These are phyloP conservation scores for Clitopilus passeckerianus DNA, from an alignment of 768 basidiomycete genomes.

Conservation along the genomic window DNA sequence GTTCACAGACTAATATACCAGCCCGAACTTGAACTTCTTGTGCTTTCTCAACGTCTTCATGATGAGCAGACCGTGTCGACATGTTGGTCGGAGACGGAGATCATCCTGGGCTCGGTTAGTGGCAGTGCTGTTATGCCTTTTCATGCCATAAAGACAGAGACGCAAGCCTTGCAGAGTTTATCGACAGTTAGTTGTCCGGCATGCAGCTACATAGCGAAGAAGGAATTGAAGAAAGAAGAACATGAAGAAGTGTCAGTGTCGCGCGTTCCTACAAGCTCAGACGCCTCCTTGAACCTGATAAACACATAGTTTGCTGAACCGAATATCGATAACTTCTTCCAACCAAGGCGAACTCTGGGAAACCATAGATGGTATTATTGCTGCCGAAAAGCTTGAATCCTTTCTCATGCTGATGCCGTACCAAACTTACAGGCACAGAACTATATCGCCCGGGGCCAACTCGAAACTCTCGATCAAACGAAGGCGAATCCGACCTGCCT, in stretches of 20 bases:
- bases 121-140: background rate
- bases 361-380: background rate
- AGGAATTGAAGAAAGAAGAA: background rate
- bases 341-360: background rate
- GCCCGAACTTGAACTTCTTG: constrained; percentile 56
- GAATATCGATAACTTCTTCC: background rate
- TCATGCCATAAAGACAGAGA: background rate
- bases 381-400: background rate
- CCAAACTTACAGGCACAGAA: background rate
- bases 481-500: background rate
- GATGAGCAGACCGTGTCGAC: constrained; percentile 37
- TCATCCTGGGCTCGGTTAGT: background rate
- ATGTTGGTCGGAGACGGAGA: constrained; percentile 9
- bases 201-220: background rate
- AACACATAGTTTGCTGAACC: background rate
- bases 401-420: background rate
- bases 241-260: background rate
- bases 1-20: constrained; percentile 44
- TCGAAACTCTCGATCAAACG: background rate
- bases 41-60: constrained; percentile 53
- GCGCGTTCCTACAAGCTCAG: background rate
- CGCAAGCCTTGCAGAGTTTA: background rate
- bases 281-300: no score
- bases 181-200: background rate
- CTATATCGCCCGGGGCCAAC: background rate